These are phyloP conservation scores for Cucurbita moschata DNA, from an alignment of 306 rosid genomes.

Conservation along the genomic window DNA sequence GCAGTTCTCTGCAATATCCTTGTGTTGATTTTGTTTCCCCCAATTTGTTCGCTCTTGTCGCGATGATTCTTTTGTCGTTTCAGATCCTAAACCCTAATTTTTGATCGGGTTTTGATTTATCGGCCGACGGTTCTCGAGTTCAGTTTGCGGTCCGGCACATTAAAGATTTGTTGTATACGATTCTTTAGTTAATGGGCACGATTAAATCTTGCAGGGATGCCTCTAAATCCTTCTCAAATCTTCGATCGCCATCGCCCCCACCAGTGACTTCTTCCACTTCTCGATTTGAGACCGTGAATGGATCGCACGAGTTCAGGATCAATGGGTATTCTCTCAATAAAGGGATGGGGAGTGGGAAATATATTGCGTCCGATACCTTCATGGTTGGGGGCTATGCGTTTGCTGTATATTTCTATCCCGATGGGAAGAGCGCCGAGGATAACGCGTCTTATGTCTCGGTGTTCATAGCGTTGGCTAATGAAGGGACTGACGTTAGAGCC, in stretches of 20 bases:
- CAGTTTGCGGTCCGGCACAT: neutral
- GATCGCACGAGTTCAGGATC: slow-evolving; percentile 9
- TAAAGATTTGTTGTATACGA: neutral
- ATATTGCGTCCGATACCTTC: slow-evolving; percentile 6
- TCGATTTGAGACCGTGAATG: slow-evolving; percentile 6
- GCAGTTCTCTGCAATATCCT: neutral
- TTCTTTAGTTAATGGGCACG: slow-evolving; percentile 7
- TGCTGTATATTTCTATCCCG: slow-evolving; percentile 5
- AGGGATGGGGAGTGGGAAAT: slow-evolving; percentile 6
- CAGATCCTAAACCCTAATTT: neutral
- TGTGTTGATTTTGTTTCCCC: neutral
- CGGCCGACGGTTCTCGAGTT: neutral
- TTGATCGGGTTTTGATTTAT: neutral
- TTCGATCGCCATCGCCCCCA: slow-evolving; percentile 2
- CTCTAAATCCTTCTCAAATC: neutral
- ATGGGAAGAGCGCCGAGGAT: slow-evolving; percentile 7
- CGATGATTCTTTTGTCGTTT: neutral
- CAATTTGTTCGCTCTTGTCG: neutral
- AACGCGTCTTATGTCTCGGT: slow-evolving; percentile 7
- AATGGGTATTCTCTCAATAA: slow-evolving; percentile 9
- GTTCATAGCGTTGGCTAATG: slow-evolving; percentile 8
- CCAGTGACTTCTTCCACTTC: slow-evolving; percentile 3
- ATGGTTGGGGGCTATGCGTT: slow-evolving; percentile 8
- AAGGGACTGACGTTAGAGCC: slow-evolving; percentile 7
- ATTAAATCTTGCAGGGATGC: slow-evolving; percentile 4